A percentile compares a stretch with the other conserved stretches of the same genome.
Evolutionary conservation across 768 basidiomycete species (phyloP).

Genomic region (Suillus clintonianus): DNA sequence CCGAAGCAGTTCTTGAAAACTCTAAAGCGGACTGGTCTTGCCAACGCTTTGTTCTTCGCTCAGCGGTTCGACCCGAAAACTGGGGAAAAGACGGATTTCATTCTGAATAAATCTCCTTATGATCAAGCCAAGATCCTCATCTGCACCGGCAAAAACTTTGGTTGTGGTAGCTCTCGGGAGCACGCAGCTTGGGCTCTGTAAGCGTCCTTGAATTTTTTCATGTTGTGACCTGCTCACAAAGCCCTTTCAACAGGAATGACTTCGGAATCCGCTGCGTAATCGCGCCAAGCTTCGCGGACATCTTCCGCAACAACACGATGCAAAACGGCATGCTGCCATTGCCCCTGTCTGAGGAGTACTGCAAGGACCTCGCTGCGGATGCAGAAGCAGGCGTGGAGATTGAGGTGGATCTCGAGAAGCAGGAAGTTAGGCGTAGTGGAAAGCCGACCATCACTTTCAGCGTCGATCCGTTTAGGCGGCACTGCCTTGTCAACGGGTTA

Average conservation of each 20-base stretch:
- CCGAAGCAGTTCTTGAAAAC: constrained; percentile 95
- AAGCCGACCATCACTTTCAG: constrained; percentile 74
- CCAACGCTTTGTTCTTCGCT: constrained; percentile 81
- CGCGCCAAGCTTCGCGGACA: constrained; percentile 88
- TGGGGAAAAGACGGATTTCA: constrained; percentile 79
- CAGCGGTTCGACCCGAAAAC: constrained; percentile 77
- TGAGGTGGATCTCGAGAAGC: constrained; percentile 82
- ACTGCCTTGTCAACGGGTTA: constrained; percentile 92
- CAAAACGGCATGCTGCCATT: constrained; percentile 93
- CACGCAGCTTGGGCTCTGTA: constrained; percentile 89
- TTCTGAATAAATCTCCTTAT: constrained; percentile 81
- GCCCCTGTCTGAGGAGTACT: constrained; percentile 66
- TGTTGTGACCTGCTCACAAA: not conserved
- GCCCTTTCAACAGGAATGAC: constrained; percentile 56
- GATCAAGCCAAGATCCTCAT: constrained; percentile 77
- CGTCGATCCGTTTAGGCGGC: constrained; percentile 87
- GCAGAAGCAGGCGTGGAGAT: constrained; percentile 75
- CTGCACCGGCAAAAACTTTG: constrained; percentile 87
- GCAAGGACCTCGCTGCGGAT: constrained; percentile 72
- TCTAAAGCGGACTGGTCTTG: constrained; percentile 85
- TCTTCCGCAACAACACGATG: constrained; percentile 88
- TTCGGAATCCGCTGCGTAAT: constrained; percentile 89
- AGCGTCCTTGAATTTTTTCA: constrained; percentile 30
- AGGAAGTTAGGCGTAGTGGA: constrained; percentile 74
- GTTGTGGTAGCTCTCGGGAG: constrained; percentile 87